Evolutionary conservation across 2,329 filamentous ascomycete genomes (phyloP), one percentile per base, ranked within the genome.

Genomic region (Colletotrichum abscissum): DNA sequence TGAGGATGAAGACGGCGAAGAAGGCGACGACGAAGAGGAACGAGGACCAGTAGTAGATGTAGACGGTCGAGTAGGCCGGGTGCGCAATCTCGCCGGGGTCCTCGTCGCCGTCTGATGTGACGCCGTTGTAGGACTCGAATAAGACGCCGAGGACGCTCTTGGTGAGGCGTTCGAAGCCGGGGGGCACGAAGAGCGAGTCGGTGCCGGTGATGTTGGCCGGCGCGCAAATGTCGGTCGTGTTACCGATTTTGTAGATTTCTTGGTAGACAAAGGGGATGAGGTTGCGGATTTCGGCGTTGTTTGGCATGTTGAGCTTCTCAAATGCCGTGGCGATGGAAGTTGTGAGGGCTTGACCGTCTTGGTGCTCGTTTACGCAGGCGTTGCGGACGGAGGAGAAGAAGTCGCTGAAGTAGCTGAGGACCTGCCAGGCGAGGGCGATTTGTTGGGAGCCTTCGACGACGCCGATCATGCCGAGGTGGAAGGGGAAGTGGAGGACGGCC

Each of bases 401-500:
- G 14, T 66, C n/a, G 56, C 63, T 30, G 33, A 67, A 73, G 35
- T 64, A 58, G 52, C 55, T 57, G 4, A 75, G 66, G 4, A 76
- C 69, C 35, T 73, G 58, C 62, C 73, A 69, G 1, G 74, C 73
- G 4, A 75, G 63, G 14, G 69, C 73, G 22, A 89, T 82, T 71
- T 89, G 87, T 24, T 87, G 87, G 6, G 82, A 80, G 16, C 88
- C 89, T 78, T 91, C 89, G 3, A 89, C 85, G 5, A 89, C 81
- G n/a, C 90, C 85, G 24, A 91, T 86, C 24, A 91, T 84, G 19
- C 84, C 82, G 3, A 90, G 83, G 75, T 91, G 88, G 72, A 90
- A 87, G 0, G 88, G 88, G 75, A 90, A 90, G 78, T 90, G 89
- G 2, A 87, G 77, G 6, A 85, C 78, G 1, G 85, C 84, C 85